Evolutionary conservation across 352 stramenopile genomes (phyloP).

Genomic region (Phytopythium montanum): DNA sequence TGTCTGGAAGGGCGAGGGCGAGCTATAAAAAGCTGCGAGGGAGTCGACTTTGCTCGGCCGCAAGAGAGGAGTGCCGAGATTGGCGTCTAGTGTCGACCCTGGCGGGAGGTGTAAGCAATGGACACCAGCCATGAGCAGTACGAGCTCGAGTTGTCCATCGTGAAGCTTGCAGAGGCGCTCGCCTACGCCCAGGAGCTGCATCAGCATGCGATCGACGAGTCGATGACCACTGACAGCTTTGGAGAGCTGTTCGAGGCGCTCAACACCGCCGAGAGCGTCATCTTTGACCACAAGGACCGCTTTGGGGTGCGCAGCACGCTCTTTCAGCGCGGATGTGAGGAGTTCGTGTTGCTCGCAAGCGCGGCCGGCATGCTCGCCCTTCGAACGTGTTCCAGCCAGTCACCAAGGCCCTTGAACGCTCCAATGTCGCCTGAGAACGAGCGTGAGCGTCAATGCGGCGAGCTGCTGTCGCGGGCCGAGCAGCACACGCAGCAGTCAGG

Average conservation of each 20-base stretch:
- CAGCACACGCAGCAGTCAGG: slow-evolving; percentile 45
- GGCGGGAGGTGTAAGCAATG: no score
- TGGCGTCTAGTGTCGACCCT: no score
- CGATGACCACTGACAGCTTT: no score
- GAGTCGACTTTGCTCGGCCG: no score
- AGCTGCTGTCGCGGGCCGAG: slow-evolving; percentile 39
- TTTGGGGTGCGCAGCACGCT: slow-evolving; percentile 31
- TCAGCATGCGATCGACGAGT: slow-evolving; percentile 2
- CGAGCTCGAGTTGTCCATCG: slow-evolving; percentile 31
- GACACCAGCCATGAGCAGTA: neutral
- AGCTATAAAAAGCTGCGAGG: no score
- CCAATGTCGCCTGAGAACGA: neutral
- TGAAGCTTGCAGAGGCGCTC: slow-evolving; percentile 38
- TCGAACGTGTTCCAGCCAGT: slow-evolving; percentile 2
- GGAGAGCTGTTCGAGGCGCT: slow-evolving; percentile 20
- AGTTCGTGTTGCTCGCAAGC: slow-evolving; percentile 64
- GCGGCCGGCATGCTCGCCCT: slow-evolving; percentile 49
- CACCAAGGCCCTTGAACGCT: neutral
- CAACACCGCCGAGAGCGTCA: slow-evolving; percentile 29
- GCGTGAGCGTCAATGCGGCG: slow-evolving; percentile 13
- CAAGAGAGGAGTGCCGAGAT: no score
- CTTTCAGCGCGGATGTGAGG: slow-evolving; percentile 59
- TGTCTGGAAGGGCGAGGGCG: no score
- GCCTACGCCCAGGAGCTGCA: slow-evolving; percentile 23
- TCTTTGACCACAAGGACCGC: slow-evolving; percentile 46